phyloP scores from a whole-genome alignment of 129 eudicot genomes.

The carrot (Daucus carota) region DNA sequence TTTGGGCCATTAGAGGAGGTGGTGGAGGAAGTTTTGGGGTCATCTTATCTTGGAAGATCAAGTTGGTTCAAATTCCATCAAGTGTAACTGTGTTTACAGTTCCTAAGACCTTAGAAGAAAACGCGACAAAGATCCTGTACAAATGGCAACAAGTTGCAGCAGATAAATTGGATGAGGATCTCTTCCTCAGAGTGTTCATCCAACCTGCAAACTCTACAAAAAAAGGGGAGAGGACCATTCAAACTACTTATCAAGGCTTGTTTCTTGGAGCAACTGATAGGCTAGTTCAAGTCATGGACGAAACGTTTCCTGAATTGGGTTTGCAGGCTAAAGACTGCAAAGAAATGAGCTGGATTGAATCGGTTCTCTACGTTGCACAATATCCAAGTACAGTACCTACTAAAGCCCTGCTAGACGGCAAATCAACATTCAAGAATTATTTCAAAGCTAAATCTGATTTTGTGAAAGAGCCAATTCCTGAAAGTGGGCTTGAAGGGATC shows the following conservation, averaged over 20 bases:
- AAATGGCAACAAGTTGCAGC: slow-evolving; percentile 35
- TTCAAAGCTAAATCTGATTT: slow-evolving; percentile 32
- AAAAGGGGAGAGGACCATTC: slow-evolving; percentile 17
- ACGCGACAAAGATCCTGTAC: slow-evolving; percentile 25
- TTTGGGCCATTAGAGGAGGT: slow-evolving; percentile 48
- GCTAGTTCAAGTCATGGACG: slow-evolving; percentile 12
- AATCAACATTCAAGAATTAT: slow-evolving; percentile 2
- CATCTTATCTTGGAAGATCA: slow-evolving; percentile 33
- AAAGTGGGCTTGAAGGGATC: slow-evolving; percentile 22
- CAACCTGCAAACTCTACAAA: slow-evolving; percentile 3
- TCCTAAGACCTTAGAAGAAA: slow-evolving; percentile 25
- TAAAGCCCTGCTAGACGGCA: slow-evolving; percentile 17
- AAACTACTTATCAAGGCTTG: slow-evolving; percentile 16
- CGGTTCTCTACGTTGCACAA: slow-evolving; percentile 16
- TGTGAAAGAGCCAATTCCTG: slow-evolving; percentile 21
- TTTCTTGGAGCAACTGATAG: slow-evolving; percentile 24
- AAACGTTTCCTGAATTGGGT: slow-evolving; percentile 28
- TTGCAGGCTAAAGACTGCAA: slow-evolving; percentile 14
- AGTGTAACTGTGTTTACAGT: slow-evolving; percentile 34
- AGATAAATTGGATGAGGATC: slow-evolving; percentile 24
- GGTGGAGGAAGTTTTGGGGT: slow-evolving; percentile 42
- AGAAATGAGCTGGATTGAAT: slow-evolving; percentile 30
- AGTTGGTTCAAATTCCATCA: slow-evolving; percentile 27
- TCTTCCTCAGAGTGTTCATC: slow-evolving; percentile 31
- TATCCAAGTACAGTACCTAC: slow-evolving; percentile 15